phyloP scores from a whole-genome alignment of 2,329 filamentous ascomycete species.

The Parastagonospora avenae region DNA sequence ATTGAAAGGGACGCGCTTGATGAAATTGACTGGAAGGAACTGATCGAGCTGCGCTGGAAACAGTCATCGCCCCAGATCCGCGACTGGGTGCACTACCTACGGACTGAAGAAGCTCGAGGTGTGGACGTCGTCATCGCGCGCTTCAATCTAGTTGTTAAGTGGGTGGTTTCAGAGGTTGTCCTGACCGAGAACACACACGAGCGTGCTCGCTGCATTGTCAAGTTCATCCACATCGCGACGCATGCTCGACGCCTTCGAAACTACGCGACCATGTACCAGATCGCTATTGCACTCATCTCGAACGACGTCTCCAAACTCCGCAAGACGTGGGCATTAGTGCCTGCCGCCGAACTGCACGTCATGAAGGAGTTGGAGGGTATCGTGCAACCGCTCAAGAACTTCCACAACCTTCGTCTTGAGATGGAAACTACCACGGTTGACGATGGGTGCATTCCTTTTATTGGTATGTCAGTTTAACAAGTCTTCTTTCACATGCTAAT shows the following conservation, averaged over 20 bases:
- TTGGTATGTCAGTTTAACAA: slow-evolving; percentile 60
- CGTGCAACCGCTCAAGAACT: slow-evolving; percentile 78
- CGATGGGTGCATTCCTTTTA: slow-evolving; percentile 80
- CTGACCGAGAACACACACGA: slow-evolving; percentile 74
- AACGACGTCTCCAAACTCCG: slow-evolving; percentile 71
- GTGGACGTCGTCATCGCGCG: slow-evolving; percentile 84
- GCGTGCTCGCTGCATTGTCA: slow-evolving; percentile 76
- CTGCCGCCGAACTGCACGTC: slow-evolving; percentile 66
- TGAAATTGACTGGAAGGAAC: slow-evolving; percentile 86
- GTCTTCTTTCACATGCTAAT: slow-evolving; percentile 13
- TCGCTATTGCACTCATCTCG: slow-evolving; percentile 76
- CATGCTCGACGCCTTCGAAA: slow-evolving; percentile 79
- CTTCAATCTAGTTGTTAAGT: slow-evolving; percentile 89
- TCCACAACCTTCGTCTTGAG: slow-evolving; percentile 74
- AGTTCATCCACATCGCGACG: slow-evolving; percentile 79
- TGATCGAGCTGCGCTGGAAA: slow-evolving; percentile 84
- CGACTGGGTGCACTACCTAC: slow-evolving; percentile 83
- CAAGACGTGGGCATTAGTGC: slow-evolving; percentile 74
- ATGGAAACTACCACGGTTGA: slow-evolving; percentile 74
- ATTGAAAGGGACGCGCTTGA: slow-evolving; percentile 86
- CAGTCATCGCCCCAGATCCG: slow-evolving; percentile 68
- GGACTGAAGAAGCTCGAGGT: slow-evolving; percentile 72
- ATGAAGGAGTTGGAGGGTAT: slow-evolving; percentile 72
- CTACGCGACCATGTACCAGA: slow-evolving; percentile 82
- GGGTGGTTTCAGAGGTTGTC: slow-evolving; percentile 79